Conservation (phyloP, 805 yeast genomes). For the Sugiyamaella marilandica region DNA sequence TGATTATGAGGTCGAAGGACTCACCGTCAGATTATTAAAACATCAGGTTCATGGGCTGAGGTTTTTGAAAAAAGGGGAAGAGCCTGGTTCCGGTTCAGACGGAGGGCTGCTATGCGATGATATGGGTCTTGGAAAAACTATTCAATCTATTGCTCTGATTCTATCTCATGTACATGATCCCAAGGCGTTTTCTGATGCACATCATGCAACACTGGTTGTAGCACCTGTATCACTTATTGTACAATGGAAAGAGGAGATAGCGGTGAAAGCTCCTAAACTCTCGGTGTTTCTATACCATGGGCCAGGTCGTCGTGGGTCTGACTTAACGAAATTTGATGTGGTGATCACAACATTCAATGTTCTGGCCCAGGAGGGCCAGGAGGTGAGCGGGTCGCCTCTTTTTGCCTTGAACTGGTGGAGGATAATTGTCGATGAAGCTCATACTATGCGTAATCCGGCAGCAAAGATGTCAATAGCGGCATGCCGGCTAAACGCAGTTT, state of each 20-base stretch:
- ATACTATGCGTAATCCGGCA: conserved; percentile 48
- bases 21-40: conserved; percentile 34
- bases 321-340: conserved; percentile 30
- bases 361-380: conserved; percentile 27
- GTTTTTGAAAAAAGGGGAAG: conserved; percentile 41
- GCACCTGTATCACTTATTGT: conserved; percentile 40
- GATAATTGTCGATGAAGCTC: conserved; percentile 64
- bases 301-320: conserved; percentile 18
- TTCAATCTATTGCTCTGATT: conserved; percentile 68
- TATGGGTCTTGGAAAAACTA: conserved; percentile 87
- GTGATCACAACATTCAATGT: conserved; percentile 34
- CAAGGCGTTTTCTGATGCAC: background rate
- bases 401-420: conserved; percentile 42
- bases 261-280: conserved; percentile 35
- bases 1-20: conserved; percentile 33
- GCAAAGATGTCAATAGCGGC: conserved; percentile 47
- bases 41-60: conserved; percentile 45
- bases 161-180: conserved; percentile 33
- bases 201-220: conserved; percentile 36
- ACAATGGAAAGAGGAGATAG: conserved; percentile 41
- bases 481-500: conserved; percentile 37
- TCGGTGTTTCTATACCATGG: conserved; percentile 33
- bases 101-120: conserved; percentile 71
- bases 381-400: conserved; percentile 23
- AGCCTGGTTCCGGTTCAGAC: conserved; percentile 3